Percentiles rank a stretch among this genome's conserved stretches.
phyloP scores from a whole-genome alignment of 202 grass and related monocot species.

The Eragrostis tef region DNA sequence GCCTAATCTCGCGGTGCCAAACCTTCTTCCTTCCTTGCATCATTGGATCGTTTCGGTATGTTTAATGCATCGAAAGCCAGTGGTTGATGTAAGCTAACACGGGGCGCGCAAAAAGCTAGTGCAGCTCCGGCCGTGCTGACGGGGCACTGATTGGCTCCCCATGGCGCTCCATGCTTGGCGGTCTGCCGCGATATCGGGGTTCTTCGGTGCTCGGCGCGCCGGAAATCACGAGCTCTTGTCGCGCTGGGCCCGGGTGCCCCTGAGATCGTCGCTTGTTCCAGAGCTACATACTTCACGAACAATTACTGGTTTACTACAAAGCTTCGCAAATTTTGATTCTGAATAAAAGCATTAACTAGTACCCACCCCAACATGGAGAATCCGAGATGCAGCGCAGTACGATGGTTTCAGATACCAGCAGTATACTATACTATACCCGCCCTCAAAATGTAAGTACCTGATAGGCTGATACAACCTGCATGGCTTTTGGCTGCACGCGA shows the following conservation, averaged over 20 bases:
- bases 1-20: conserved; percentile 21
- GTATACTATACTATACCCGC: not conserved
- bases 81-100: conserved; percentile 11
- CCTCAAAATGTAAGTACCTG: not conserved
- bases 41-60: not conserved
- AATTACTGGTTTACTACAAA: not conserved
- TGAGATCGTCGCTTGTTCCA: not conserved
- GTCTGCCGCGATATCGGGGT: conserved; percentile 2
- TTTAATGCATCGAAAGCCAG: conserved; percentile 40
- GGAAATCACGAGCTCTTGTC: conserved; percentile 20
- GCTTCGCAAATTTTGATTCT: not conserved
- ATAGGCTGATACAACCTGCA: not conserved
- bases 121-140: not conserved
- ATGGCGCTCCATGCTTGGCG: not conserved
- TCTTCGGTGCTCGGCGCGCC: not conserved
- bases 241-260: not conserved
- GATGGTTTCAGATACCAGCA: not conserved
- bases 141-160: not conserved
- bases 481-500: not conserved
- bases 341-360: not conserved
- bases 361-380: not conserved
- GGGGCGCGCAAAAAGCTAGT: not conserved
- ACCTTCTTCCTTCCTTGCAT: not conserved
- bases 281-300: not conserved
- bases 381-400: not conserved